Conservation (phyloP, 2,329 filamentous ascomycete genomes). For the Aureobasidium lini region DNA sequence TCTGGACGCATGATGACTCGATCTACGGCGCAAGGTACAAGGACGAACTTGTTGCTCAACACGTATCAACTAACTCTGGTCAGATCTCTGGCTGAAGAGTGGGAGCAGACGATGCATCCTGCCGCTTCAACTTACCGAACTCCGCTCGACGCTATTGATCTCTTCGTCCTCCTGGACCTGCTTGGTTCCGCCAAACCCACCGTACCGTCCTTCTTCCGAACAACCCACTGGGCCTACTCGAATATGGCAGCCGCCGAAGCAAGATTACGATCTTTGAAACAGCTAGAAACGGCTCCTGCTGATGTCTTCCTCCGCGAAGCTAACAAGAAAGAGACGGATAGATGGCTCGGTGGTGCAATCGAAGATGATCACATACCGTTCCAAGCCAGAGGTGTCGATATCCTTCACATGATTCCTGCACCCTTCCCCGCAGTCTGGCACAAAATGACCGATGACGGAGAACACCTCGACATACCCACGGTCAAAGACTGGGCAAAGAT, state of each 20-base stretch:
- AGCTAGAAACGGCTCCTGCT: conserved; percentile 57
- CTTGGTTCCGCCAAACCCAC: conserved; percentile 62
- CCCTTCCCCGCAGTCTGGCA: conserved; percentile 87
- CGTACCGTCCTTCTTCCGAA: conserved; percentile 79
- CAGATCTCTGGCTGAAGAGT: conserved; percentile 66
- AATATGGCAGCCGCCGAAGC: conserved; percentile 66
- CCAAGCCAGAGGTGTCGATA: conserved; percentile 73
- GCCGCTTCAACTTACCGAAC: conserved; percentile 68
- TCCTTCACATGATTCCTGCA: conserved; percentile 80
- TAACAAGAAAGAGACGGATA: conserved; percentile 42
- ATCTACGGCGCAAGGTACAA: conserved; percentile 75
- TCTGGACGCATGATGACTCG: conserved; percentile 75
- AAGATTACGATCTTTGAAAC: conserved; percentile 59
- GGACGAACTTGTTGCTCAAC: background rate
- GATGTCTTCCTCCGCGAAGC: conserved; percentile 60
- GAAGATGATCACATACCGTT: conserved; percentile 92
- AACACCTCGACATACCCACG: conserved; percentile 71
- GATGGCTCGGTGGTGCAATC: conserved; percentile 43
- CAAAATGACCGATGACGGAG: conserved; percentile 70
- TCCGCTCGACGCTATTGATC: conserved; percentile 68
- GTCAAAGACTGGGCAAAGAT: conserved; percentile 84
- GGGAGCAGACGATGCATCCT: conserved; percentile 65
- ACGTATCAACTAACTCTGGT: conserved; percentile 8
- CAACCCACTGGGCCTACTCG: conserved; percentile 89
- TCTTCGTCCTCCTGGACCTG: conserved; percentile 88